Evolutionary conservation across 495 filamentous ascomycete genomes (phyloP).

Genomic region (Aspergillus sclerotioniger): DNA sequence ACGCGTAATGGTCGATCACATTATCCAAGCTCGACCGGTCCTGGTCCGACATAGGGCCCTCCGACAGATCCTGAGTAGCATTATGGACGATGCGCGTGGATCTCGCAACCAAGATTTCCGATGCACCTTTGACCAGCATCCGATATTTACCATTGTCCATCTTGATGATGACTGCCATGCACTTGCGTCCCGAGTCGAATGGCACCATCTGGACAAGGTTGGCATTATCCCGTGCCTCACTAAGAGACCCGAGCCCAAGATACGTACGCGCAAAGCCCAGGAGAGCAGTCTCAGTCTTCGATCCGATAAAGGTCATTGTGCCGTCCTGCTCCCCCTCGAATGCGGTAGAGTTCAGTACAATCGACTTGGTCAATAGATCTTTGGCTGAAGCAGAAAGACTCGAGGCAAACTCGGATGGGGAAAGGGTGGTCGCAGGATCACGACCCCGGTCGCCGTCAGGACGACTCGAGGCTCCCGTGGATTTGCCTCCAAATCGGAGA

Average conservation of each 20-base stretch:
- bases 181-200: conserved; percentile 84
- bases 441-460: conserved; percentile 6
- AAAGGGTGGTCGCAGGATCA: conserved; percentile 36
- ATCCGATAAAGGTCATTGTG: conserved; percentile 70
- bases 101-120: conserved; percentile 75
- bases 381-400: conserved; percentile 58
- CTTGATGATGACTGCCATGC: conserved; percentile 79
- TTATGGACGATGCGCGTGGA: conserved; percentile 71
- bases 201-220: conserved; percentile 72
- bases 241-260: conserved; percentile 70
- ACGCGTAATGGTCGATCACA: conserved; percentile 75
- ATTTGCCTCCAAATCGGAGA: conserved; percentile 65
- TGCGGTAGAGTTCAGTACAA: conserved; percentile 83
- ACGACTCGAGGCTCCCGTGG: conserved; percentile 13
- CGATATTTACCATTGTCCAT: conserved; percentile 64
- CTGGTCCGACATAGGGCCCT: conserved; percentile 54
- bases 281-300: conserved; percentile 87
- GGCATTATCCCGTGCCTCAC: conserved; percentile 67
- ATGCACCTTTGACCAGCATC: conserved; percentile 84
- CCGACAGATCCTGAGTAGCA: conserved; percentile 59
- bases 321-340: conserved; percentile 78
- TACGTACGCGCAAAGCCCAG: conserved; percentile 71
- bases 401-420: conserved; percentile 58
- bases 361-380: conserved; percentile 67
- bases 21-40: conserved; percentile 58